Conservation (phyloP, 495 filamentous ascomycete genomes). For the Emericellopsis terricola region DNA sequence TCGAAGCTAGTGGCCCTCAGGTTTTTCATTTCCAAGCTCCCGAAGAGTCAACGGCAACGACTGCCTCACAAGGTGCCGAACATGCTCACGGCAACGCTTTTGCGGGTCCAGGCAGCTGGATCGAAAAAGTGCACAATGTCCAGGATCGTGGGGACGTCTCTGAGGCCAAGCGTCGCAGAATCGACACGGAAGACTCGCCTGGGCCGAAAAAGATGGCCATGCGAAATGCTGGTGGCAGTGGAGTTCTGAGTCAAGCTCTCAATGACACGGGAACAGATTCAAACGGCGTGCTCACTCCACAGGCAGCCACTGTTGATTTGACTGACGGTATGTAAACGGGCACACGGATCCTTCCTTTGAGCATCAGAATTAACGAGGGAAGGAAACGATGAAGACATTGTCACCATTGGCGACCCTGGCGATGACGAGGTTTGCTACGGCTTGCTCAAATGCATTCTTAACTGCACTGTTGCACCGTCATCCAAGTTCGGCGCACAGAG, state of each 20-base stretch:
- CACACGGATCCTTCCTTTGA: neutral
- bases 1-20: constrained; percentile 3
- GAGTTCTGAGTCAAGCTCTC: constrained; percentile 45
- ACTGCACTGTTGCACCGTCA: constrained; percentile 44
- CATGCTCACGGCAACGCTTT: constrained; percentile 2
- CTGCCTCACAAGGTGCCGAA: no score
- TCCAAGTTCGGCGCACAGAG: constrained; percentile 40
- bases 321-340: constrained; percentile 28
- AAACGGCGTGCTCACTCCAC: constrained; percentile 8
- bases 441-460: constrained; percentile 50
- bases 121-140: constrained; percentile 60
- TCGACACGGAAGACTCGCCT: constrained; percentile 24
- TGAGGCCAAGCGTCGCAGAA: constrained; percentile 44
- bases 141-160: constrained; percentile 41
- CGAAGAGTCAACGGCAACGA: no score
- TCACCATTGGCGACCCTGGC: constrained; percentile 17
- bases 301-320: constrained; percentile 40
- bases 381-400: constrained; percentile 39
- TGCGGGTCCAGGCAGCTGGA: constrained; percentile 16
- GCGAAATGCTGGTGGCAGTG: constrained; percentile 23
- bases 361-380: constrained; percentile 1
- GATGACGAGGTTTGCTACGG: constrained; percentile 69
- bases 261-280: constrained; percentile 31
- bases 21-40: no score
- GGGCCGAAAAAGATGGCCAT: constrained; percentile 19